phyloP scores from a whole-genome alignment of 768 basidiomycete genomes.

The Lanmaoa pseudosensibilis region DNA sequence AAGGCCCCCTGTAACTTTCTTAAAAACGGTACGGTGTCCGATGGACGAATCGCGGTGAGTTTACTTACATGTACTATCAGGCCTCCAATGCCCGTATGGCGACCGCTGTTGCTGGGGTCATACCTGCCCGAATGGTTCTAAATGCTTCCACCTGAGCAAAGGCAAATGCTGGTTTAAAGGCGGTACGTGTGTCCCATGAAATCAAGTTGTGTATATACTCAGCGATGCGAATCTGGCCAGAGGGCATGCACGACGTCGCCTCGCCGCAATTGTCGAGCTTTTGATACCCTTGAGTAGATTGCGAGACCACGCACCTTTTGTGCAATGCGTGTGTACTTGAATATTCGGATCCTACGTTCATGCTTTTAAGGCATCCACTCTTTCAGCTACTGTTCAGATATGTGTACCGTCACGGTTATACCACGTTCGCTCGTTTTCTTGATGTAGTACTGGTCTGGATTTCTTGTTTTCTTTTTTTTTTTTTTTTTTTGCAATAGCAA shows the following conservation, averaged over 20 bases:
- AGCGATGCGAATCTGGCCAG: slow-evolving; percentile 20
- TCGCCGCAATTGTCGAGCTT: slow-evolving; percentile 17
- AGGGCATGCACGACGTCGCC: slow-evolving; percentile 41
- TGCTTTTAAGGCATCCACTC: slow-evolving; percentile 29
- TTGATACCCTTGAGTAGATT: slow-evolving; percentile 22
- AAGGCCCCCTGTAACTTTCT: slow-evolving; percentile 85
- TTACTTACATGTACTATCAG: slow-evolving; percentile 36
- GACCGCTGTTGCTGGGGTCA: slow-evolving; percentile 83
- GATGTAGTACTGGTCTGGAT: slow-evolving; percentile 23
- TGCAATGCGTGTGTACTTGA: slow-evolving; percentile 6
- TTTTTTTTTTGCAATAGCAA: slow-evolving; percentile 29
- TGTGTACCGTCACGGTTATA: slow-evolving; percentile 27
- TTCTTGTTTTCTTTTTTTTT: slow-evolving; percentile 15
- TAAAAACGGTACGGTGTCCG: slow-evolving; percentile 57
- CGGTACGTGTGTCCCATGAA: slow-evolving; percentile 34
- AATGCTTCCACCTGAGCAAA: slow-evolving; percentile 66
- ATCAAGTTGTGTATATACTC: neutral
- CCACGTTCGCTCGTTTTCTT: slow-evolving; percentile 31
- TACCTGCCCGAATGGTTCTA: slow-evolving; percentile 74
- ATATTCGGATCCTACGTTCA: slow-evolving; percentile 10
- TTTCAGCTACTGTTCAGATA: slow-evolving; percentile 17
- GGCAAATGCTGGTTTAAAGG: slow-evolving; percentile 91
- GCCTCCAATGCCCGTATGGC: slow-evolving; percentile 73
- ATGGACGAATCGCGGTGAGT: neutral
- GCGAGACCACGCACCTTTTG: neutral